Percentiles rank a stretch among this genome's conserved stretches.
Conservation (phyloP, 2,329 filamentous ascomycete genomes). For the Botrytis galanthina region DNA sequence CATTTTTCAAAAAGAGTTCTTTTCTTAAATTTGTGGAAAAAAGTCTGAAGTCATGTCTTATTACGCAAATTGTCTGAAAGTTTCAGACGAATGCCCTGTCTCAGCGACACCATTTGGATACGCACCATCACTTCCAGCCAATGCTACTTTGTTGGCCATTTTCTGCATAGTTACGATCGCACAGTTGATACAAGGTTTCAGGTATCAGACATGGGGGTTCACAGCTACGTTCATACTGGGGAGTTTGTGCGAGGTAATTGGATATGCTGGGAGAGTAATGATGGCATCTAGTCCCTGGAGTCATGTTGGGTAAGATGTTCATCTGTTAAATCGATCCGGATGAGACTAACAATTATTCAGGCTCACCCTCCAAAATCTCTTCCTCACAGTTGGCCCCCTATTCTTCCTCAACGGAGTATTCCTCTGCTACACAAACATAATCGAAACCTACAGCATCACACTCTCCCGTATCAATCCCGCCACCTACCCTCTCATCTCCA, state of each 20-base stretch:
- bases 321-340: background rate
- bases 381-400: background rate
- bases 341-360: background rate
- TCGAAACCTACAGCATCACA: background rate
- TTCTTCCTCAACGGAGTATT: background rate
- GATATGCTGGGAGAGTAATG: conserved; percentile 9
- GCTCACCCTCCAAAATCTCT: background rate
- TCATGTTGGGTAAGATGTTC: conserved; percentile 3
- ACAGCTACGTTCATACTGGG: conserved; percentile 5
- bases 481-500: background rate
- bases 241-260: conserved; percentile 1
- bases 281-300: conserved; percentile 13
- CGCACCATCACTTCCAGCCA: background rate
- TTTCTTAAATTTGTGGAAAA: background rate
- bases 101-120: background rate
- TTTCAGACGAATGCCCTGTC: conserved; percentile 9
- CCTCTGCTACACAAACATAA: conserved; percentile 12
- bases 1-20: background rate
- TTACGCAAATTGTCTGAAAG: conserved; percentile 4
- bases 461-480: background rate
- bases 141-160: conserved; percentile 1
- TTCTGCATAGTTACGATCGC: background rate
- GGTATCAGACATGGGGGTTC: conserved; percentile 3
- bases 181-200: conserved; percentile 5
- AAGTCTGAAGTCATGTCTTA: background rate